These are phyloP conservation scores for Chalara sp. DNA, from an alignment of 2,329 filamentous ascomycete genomes.

Conservation along the genomic window DNA sequence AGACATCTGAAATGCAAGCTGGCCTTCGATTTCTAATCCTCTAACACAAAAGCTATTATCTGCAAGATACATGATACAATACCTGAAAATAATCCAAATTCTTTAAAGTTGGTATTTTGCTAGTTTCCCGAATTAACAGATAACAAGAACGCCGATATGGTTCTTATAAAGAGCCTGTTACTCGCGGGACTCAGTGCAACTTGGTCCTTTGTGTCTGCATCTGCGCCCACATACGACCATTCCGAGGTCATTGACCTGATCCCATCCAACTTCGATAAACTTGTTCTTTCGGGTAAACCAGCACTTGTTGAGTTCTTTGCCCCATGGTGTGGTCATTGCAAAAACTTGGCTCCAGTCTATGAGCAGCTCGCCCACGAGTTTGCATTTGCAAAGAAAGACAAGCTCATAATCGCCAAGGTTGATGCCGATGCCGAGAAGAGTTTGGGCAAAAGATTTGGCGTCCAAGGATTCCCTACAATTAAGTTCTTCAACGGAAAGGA, in stretches of 20 bases:
- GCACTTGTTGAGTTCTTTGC: constrained; percentile 98
- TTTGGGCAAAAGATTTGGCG: constrained; percentile 77
- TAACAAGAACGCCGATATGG: constrained; percentile 18
- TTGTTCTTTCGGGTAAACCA: constrained; percentile 88
- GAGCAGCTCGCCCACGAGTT: constrained; percentile 79
- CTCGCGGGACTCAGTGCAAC: constrained; percentile 40
- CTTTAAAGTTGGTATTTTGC: neutral
- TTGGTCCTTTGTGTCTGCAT: constrained; percentile 37
- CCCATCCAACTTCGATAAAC: constrained; percentile 83
- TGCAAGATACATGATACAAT: neutral
- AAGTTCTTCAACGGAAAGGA: constrained; percentile 98
- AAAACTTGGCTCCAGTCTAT: constrained; percentile 89
- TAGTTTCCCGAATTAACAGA: neutral
- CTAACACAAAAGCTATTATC: neutral
- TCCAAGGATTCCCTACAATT: constrained; percentile 93
- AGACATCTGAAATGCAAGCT: neutral
- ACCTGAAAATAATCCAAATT: neutral
- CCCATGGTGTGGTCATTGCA: constrained; percentile 99
- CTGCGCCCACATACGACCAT: constrained; percentile 44
- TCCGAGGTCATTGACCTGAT: constrained; percentile 87
- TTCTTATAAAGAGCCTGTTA: constrained; percentile 52
- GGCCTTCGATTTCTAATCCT: neutral
- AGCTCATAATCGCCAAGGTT: constrained; percentile 88
- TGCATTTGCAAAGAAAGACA: constrained; percentile 59
- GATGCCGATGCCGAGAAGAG: constrained; percentile 85